Base-by-base conservation (phyloP, 2,329 filamentous ascomycete genomes). In the Fusarium verrucosum region DNA sequence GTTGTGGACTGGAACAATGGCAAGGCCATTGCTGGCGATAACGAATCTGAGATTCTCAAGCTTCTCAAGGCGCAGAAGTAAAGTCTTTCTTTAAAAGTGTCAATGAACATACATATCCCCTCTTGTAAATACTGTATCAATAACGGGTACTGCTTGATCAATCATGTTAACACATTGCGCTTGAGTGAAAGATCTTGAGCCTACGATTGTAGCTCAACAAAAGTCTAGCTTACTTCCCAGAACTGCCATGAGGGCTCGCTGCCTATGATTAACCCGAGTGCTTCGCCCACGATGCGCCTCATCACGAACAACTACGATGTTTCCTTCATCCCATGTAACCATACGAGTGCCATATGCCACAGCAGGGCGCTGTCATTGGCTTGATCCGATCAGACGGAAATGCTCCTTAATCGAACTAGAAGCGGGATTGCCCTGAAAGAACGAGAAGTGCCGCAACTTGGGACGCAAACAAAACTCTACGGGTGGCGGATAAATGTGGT, bases 1-100 rank as follows among this genome's bases (percentile, higher is more conserved):
- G 80, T 90, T 57, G 94, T 98, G 49, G 94, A 98, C 76, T 98
- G 95, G 95, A 92, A 90, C 75, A 94, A 94, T 76, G 95, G 94
- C 66, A 91, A 88, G 76, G 94, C 89, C 42, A 82, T 91, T 80
- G 81, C 87, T 23, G 92, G 92, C 19, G 92, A 91, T 46, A 89
- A 91, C 66, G 89, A 97, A 80, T 96, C 92, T 16, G 91, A 94
- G 80, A 97, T 98, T 61, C 78, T 97, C 74, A 92, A 90, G 78
- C 83, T 97, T 78, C 78, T 97, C 49, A 85, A 87, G 57, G 81
- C 85, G 55, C 76, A 87, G 51, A 80, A 80, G 60, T 75, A 74
- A 66, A 28, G 28, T 33, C 46, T 40, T 43, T 45, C 50, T 62
- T 46, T 50, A 22, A 43, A 54, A 56, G 9, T 30, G 53, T 68